Evolutionary conservation across 2,329 filamentous ascomycete genomes (phyloP).

Genomic region (Grosmannia huntii): DNA sequence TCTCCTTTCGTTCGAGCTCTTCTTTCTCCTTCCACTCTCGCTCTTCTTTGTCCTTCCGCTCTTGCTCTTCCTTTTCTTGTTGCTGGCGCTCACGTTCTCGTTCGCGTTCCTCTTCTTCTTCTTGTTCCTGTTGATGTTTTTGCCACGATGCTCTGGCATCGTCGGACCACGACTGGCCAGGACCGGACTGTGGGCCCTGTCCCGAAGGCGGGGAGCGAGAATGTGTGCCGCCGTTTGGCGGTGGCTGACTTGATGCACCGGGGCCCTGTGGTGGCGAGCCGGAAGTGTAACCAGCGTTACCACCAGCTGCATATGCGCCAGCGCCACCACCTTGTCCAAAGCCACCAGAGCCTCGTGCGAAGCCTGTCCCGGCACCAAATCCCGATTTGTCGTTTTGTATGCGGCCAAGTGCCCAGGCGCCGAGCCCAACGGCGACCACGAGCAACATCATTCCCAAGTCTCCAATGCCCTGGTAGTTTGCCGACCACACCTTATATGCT

Average conservation of each 20-base stretch:
- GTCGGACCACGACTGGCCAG: not conserved
- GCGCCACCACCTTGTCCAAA: not conserved
- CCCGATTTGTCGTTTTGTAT: constrained; percentile 37
- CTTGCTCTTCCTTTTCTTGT: not conserved
- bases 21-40: not conserved
- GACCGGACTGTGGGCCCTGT: constrained; percentile 8
- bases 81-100: constrained; percentile 7
- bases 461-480: constrained; percentile 55
- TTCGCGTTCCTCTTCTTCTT: not conserved
- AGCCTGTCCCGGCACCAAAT: not conserved
- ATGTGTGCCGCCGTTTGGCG: constrained; percentile 6
- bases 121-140: constrained; percentile 12
- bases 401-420: constrained; percentile 65
- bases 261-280: constrained; percentile 3
- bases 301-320: not conserved
- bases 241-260: constrained; percentile 2
- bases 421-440: constrained; percentile 59
- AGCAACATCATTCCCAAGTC: constrained; percentile 62
- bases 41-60: not conserved
- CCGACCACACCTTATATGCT: constrained; percentile 60
- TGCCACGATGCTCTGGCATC: constrained; percentile 10
- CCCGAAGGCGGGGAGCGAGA: constrained; percentile 13
- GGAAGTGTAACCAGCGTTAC: constrained; percentile 18
- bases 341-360: not conserved
- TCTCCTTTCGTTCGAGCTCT: not conserved